These are phyloP conservation scores for Yamadazyma trypodendri DNA, from an alignment of 1,139 yeast genomes.

Conservation along the genomic window DNA sequence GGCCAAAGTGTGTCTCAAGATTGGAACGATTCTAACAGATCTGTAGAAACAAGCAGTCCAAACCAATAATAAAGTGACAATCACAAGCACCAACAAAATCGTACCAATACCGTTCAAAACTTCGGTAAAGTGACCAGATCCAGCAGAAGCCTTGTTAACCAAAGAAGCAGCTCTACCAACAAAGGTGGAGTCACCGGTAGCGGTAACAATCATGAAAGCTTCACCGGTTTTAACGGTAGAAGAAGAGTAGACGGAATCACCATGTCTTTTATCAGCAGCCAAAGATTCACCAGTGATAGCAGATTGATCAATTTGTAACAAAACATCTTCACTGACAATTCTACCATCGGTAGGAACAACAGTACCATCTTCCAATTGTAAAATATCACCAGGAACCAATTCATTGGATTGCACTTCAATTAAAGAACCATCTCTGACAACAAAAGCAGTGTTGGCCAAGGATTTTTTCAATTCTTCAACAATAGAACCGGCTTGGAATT, in stretches of 20 bases:
- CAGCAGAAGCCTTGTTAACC: conserved; percentile 93
- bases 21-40: conserved; percentile 81
- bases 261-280: conserved; percentile 90
- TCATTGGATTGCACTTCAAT: conserved; percentile 76
- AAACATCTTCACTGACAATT: conserved; percentile 82
- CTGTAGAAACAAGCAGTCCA: conserved; percentile 97
- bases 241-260: conserved; percentile 89
- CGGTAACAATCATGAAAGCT: conserved; percentile 91
- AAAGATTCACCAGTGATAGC: conserved; percentile 98
- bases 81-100: conserved; percentile 83
- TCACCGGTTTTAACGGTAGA: conserved; percentile 97
- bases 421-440: conserved; percentile 80
- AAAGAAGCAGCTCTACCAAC: conserved; percentile 97
- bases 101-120: conserved; percentile 98
- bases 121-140: conserved; percentile 96
- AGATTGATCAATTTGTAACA: conserved; percentile 94
- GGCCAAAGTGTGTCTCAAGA: conserved; percentile 92
- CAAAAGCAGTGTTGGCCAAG: conserved; percentile 83
- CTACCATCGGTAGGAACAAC: conserved; percentile 97
- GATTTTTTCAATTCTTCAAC: conserved; percentile 94
- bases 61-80: conserved; percentile 81
- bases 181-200: conserved; percentile 91
- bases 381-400: conserved; percentile 90
- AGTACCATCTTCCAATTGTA: conserved; percentile 91
- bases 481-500: conserved; percentile 96